phyloP scores from a whole-genome alignment of 352 stramenopile species.

The Globisporangium nagaii region DNA sequence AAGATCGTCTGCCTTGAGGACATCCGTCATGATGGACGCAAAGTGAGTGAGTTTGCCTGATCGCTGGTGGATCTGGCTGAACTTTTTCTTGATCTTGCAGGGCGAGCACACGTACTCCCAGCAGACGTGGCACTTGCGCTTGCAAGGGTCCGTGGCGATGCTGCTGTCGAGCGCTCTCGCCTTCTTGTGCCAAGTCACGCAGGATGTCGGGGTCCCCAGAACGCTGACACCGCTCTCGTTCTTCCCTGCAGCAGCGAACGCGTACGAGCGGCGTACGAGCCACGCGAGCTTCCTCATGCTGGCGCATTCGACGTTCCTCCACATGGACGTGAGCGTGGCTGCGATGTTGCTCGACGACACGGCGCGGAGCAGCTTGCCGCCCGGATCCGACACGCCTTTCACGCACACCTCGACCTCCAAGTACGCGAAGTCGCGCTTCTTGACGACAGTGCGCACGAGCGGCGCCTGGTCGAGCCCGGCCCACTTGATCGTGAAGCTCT shows the following conservation, averaged over 20 bases:
- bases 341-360: constrained; percentile 18
- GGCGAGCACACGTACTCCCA: constrained; percentile 18
- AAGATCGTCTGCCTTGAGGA: too few relatives aligned
- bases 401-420: constrained; percentile 34
- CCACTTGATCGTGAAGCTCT: constrained; percentile 28
- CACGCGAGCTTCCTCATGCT: constrained; percentile 33
- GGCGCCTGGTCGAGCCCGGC: constrained; percentile 14
- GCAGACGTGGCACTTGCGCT: constrained; percentile 25
- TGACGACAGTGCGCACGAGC: constrained; percentile 27
- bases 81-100: constrained; percentile 20
- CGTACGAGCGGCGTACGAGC: constrained; percentile 9
- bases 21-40: too few relatives aligned
- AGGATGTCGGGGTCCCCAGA: constrained; percentile 7
- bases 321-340: constrained; percentile 23
- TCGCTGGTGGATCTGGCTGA: constrained; percentile 15
- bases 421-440: constrained; percentile 53
- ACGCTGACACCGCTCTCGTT: constrained; percentile 9
- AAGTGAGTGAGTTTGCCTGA: too few relatives aligned
- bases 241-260: constrained; percentile 3
- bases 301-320: constrained; percentile 19
- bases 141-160: neutral
- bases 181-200: constrained; percentile 4
- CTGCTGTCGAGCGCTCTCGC: neutral
- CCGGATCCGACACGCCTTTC: constrained; percentile 22
- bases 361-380: constrained; percentile 23